Percentiles rank a stretch among this genome's conserved stretches.
Evolutionary conservation across 2,329 filamentous ascomycete species (phyloP).

Genomic region (Bipolaris gigantea): DNA sequence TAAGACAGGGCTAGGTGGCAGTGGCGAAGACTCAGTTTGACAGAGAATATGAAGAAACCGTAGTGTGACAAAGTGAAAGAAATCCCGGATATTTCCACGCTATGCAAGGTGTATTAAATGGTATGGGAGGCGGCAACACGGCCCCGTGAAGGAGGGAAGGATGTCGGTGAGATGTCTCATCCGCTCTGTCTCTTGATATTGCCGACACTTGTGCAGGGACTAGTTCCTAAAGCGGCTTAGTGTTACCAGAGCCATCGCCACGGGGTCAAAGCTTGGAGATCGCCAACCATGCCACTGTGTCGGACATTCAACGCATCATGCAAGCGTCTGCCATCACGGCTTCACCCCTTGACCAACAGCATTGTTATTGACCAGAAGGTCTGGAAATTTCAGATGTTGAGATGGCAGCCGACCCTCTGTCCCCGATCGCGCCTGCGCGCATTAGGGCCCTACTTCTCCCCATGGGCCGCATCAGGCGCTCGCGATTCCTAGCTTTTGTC

Average conservation of each 20-base stretch:
- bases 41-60: slow-evolving; percentile 24
- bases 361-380: slow-evolving; percentile 21
- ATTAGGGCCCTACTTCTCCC: slow-evolving; percentile 86
- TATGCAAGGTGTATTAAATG: slow-evolving; percentile 29
- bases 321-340: slow-evolving; percentile 13
- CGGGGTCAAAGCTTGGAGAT: slow-evolving; percentile 26
- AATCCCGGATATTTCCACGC: slow-evolving; percentile 30
- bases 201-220: slow-evolving; percentile 14
- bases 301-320: slow-evolving; percentile 31
- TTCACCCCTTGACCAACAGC: slow-evolving; percentile 15
- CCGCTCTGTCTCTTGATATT: slow-evolving; percentile 11
- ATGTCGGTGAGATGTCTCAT: slow-evolving; percentile 11
- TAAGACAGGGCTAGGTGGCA: slow-evolving; percentile 26
- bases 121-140: slow-evolving; percentile 6
- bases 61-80: slow-evolving; percentile 11
- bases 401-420: slow-evolving; percentile 87
- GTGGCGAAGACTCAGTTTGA: slow-evolving; percentile 33
- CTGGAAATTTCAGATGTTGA: slow-evolving; percentile 52
- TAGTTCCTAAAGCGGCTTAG: slow-evolving; percentile 12
- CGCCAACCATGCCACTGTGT: slow-evolving; percentile 19
- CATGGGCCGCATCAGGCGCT: slow-evolving; percentile 79
- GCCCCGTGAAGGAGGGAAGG: slow-evolving; percentile 5
- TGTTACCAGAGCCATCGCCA: slow-evolving; percentile 21
- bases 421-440: slow-evolving; percentile 82
- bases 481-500: slow-evolving; percentile 77